Base-by-base conservation (phyloP, 2,329 filamentous ascomycete species). In the Claviceps pazoutovae region DNA sequence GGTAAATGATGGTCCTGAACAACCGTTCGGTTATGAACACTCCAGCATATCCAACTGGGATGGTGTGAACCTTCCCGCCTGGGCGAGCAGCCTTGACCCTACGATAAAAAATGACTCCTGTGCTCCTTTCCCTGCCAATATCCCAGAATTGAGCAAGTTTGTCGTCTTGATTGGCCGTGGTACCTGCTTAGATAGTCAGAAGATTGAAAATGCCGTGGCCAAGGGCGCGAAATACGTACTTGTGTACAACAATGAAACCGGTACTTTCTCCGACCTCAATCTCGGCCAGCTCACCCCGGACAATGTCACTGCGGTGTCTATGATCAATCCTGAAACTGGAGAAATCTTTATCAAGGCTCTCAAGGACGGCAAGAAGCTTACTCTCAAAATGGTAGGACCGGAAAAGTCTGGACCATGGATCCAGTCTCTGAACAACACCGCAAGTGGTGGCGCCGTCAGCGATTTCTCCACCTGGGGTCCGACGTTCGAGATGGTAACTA, bases 91-190 rank as follows among this genome's bases (percentile, higher is more conserved):
- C 59, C 70, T 71, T 54, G 68, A 83, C 62, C 71, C 71, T 14
- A 67, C 68, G 2, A 67, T 74, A 34, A 56, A 66, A 0, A 68
- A 73, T 41, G 72, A 77, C 55, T 78, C 67, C 13, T 84, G 82
- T 59, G 60, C 69, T 2, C 62, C 74, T 7, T 71, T 74, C 41
- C 76, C 78, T 2, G 69, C 66, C 16, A 67, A 70, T 54, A 79
- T 75, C 0, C 77, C 79, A 1, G 74, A 83, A 56, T 68, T 86
- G 16, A 74, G 74, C 45, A 68, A 68, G 23, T 68, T 75, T 48
- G 74, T 85, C 41, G 79, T 82, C 3, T 72, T 84, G 8, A 68
- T 84, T 42, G 75, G 76, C 46, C 74, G 79, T 21, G 80, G 80
- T 47, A 72, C 65, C 8, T 84, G 80, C 61, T 70, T 70, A 0